Evolutionary conservation across 257 asterid species (phyloP).

Genomic region (Nicotiana sylvestris): DNA sequence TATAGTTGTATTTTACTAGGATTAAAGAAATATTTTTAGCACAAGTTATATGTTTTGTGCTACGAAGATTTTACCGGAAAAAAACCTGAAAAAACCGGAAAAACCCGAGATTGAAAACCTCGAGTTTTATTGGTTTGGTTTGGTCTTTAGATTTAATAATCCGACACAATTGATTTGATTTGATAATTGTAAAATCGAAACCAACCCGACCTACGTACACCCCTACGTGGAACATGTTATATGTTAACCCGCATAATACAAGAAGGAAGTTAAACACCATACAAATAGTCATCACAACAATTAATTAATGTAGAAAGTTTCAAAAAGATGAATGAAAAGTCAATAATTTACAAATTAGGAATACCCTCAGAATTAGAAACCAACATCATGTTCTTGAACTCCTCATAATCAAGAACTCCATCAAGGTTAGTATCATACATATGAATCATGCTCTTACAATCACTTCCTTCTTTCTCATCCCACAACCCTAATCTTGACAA

Average conservation of each 20-base stretch:
- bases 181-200: too few species aligned
- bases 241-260: not conserved
- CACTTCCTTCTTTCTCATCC: conserved; percentile 24
- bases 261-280: not conserved
- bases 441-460: conserved; percentile 40
- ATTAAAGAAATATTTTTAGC: too few species aligned
- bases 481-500: conserved; percentile 31
- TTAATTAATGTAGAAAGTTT: not conserved
- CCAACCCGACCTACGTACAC: too few species aligned
- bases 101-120: too few species aligned
- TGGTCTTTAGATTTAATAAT: too few species aligned
- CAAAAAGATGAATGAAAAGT: not conserved
- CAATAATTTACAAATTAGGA: not conserved
- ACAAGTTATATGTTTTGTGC: too few species aligned
- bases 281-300: not conserved
- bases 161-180: too few species aligned
- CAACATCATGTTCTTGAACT: conserved; percentile 59
- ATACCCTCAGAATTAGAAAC: not conserved
- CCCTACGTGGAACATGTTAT: not conserved
- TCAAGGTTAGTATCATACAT: conserved; percentile 49
- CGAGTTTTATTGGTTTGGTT: too few species aligned
- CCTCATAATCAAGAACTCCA: conserved; percentile 61
- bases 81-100: too few species aligned
- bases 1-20: too few species aligned
- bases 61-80: too few species aligned